phyloP scores from a whole-genome alignment of 23 red algal genomes.

The Chondrus crispus region DNA sequence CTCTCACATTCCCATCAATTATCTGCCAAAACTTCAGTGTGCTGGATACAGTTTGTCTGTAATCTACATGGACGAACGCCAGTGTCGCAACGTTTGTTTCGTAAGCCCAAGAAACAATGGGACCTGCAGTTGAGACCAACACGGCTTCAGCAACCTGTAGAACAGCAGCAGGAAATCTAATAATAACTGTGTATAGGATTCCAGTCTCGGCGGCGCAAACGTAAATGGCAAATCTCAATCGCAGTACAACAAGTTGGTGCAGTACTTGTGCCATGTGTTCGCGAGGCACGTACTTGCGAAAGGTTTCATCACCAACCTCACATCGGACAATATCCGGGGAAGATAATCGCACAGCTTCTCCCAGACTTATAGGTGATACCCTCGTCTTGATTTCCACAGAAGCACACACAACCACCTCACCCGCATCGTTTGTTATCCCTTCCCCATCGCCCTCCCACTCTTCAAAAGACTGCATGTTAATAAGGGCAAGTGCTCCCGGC shows the following conservation, averaged over 20 bases:
- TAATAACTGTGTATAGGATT: not conserved
- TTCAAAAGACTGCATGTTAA: no score
- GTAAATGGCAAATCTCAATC: not conserved
- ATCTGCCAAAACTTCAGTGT: not conserved
- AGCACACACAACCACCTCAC: no score
- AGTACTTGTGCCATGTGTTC: not conserved
- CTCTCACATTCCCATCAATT: not conserved
- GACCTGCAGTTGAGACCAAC: no score
- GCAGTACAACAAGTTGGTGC: not conserved
- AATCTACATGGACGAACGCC: not conserved
- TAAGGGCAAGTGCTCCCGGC: no score
- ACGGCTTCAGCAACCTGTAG: not conserved
- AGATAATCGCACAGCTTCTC: not conserved
- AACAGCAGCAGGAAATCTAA: no score
- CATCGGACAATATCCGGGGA: not conserved
- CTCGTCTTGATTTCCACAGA: slow-evolving; percentile 14
- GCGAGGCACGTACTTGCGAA: not conserved
- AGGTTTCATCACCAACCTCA: not conserved
- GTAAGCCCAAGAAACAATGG: slow-evolving; percentile 23
- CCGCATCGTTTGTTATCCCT: no score
- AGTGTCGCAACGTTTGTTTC: not conserved
- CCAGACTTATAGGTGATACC: not conserved
- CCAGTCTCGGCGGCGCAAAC: not conserved
- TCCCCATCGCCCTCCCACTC: no score
- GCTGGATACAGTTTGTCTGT: not conserved